A percentile compares a stretch with the other conserved stretches of the same genome.
These are phyloP conservation scores for Daldinia caldariorum DNA, from an alignment of 495 filamentous ascomycete species.

Conservation along the genomic window DNA sequence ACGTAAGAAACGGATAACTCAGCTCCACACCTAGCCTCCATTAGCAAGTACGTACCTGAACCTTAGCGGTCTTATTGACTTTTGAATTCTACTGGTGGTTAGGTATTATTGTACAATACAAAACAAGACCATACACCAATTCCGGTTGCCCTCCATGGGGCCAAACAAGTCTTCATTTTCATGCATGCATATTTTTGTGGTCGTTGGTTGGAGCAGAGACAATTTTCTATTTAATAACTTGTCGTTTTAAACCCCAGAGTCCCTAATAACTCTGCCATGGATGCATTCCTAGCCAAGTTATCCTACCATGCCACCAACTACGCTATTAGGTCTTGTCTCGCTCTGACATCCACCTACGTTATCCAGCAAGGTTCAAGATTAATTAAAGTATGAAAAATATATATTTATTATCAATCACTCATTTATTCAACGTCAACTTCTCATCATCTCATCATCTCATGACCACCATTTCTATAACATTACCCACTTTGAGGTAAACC, in stretches of 20 bases:
- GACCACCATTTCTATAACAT: no score
- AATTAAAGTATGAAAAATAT: conserved; percentile 71
- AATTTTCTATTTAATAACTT: conserved; percentile 8
- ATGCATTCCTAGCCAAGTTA: conserved; percentile 76
- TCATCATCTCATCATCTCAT: neutral
- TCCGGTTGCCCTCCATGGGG: conserved; percentile 33
- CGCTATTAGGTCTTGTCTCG: conserved; percentile 89
- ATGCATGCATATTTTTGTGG: conserved; percentile 19
- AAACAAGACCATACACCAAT: no score
- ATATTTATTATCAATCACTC: no score
- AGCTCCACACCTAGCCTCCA: no score
- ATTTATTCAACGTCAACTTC: no score
- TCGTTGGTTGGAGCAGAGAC: neutral
- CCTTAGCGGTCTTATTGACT: neutral
- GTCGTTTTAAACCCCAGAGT: neutral
- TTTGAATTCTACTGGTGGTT: neutral
- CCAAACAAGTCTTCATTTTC: conserved; percentile 2
- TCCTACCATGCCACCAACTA: conserved; percentile 84
- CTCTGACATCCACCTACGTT: conserved; percentile 86
- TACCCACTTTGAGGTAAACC: no score
- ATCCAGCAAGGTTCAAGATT: conserved; percentile 82
- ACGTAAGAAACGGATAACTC: no score
- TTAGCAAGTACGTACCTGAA: no score
- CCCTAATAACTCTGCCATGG: conserved; percentile 64
- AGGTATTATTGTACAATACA: no score